Base-by-base conservation (phyloP, 169 alveolate genomes). In the Eimeria acervulina region DNA sequence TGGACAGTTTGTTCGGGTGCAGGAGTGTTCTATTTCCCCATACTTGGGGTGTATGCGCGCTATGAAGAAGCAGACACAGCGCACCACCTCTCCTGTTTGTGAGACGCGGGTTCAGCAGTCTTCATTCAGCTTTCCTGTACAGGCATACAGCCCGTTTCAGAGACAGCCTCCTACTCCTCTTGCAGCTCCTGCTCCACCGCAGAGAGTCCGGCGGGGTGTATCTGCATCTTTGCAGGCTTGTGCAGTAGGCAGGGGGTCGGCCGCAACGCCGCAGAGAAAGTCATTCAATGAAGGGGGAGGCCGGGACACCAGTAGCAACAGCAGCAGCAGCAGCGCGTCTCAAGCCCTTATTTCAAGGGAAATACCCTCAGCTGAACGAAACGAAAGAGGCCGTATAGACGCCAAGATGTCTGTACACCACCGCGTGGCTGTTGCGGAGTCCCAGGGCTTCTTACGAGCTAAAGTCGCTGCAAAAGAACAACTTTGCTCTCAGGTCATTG, bases 381-480 rank as follows among this genome's bases (percentile, higher is more conserved):
- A 21, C 26, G 28, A 44, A 26, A 83, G 74, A 0, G 52, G 23
- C 15, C 6, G 38, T 21, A 28, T 12, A 6, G 51, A 10, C 70
- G 19, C 44, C 44, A 83, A 52, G 23, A 83, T 83, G 91, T 8
- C 91, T 47, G 31, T 83, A 38, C 91, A 83, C 5, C 72, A 42
- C n/a, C 21, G 74, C 44, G 91, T 83, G 36, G 72, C 91, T 1
- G 66, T 83, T 7, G 91, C 91, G 40, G 91, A 83, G 47, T 47
- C 91, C 47, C 91, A 83, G 91, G 91, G 91, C 13, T 83, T 83
- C 47, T 47, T 83, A 47, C 91, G 91, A 8, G 91, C 91, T 47
- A 83, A 83, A 83, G 91, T 83, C 3, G 91, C 74, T 31, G 91
- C 91, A 38, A 83, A 83, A n/a, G 91, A 83, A 52, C 91, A 83